Conservation (phyloP, 2,329 filamentous ascomycete species). For the Phialemoniopsis sp. region DNA sequence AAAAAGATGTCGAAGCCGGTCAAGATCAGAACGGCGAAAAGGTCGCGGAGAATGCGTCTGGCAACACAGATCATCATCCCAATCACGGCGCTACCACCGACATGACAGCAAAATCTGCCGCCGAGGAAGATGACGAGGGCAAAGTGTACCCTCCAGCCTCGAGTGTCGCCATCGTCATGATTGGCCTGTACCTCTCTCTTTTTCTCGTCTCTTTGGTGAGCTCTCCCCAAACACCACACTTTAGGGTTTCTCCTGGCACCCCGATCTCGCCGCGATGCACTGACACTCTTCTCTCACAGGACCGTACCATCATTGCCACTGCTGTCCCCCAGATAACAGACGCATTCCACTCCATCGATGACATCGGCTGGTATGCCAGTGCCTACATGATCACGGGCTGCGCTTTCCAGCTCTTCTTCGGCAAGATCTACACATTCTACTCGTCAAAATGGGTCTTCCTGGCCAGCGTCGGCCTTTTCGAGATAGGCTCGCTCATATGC, state of each 20-base stretch:
- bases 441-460: constrained; percentile 31
- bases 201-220: constrained; percentile 17
- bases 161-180: constrained; percentile 9
- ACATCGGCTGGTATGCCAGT: constrained; percentile 44
- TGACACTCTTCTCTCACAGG: constrained; percentile 1
- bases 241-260: too few species aligned
- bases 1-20: too few species aligned
- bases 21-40: too few species aligned
- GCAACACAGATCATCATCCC: too few species aligned
- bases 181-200: constrained; percentile 14
- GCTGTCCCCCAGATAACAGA: constrained; percentile 35
- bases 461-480: constrained; percentile 9
- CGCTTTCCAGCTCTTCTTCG: constrained; percentile 8
- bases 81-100: too few species aligned
- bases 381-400: constrained; percentile 11
- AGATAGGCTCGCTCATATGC: constrained; percentile 15
- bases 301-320: constrained; percentile 29
- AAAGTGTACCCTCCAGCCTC: too few species aligned
- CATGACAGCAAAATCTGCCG: too few species aligned
- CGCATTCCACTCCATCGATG: constrained; percentile 32
- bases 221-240: constrained; percentile 4
- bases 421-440: constrained; percentile 8
- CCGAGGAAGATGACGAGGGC: too few species aligned
- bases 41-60: too few species aligned
- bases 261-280: too few species aligned